phyloP scores from a whole-genome alignment of 495 filamentous ascomycete species.

The Penicillium egyptiacum region DNA sequence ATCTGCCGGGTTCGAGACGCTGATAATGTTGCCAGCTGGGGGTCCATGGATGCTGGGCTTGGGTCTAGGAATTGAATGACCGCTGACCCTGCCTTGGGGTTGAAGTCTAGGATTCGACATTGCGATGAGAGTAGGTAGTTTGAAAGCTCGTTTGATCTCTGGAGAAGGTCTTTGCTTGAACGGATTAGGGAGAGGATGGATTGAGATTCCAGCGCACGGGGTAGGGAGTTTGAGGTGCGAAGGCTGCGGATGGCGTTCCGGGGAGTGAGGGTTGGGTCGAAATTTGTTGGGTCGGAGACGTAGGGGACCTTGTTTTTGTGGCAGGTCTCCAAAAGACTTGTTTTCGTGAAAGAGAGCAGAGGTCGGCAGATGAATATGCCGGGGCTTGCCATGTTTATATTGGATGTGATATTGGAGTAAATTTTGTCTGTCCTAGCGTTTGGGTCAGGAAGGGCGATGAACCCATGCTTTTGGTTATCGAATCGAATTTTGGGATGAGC shows the following conservation, averaged over 20 bases:
- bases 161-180: slow-evolving; percentile 34
- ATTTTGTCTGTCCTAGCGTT: neutral
- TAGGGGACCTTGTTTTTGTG: slow-evolving; percentile 61
- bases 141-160: slow-evolving; percentile 33
- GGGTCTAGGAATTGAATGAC: slow-evolving; percentile 37
- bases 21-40: slow-evolving; percentile 11
- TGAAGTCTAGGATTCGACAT: slow-evolving; percentile 41
- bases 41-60: slow-evolving; percentile 10
- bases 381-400: slow-evolving; percentile 57
- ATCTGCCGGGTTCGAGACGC: slow-evolving; percentile 22
- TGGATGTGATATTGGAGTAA: neutral
- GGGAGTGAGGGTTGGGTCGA: slow-evolving; percentile 69
- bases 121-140: slow-evolving; percentile 33
- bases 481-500: slow-evolving; percentile 8
- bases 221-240: slow-evolving; percentile 56
- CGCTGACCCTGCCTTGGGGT: slow-evolving; percentile 40
- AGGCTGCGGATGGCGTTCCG: slow-evolving; percentile 80
- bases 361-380: slow-evolving; percentile 74
- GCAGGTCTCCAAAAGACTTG: slow-evolving; percentile 71
- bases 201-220: slow-evolving; percentile 63
- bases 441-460: slow-evolving; percentile 6
- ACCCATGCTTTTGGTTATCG: slow-evolving; percentile 15
- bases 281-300: slow-evolving; percentile 86
- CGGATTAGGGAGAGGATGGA: slow-evolving; percentile 59
- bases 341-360: slow-evolving; percentile 71